These are phyloP conservation scores for Wallacemonas collosoma DNA, from an alignment of 208 protist genomes.

Conservation along the genomic window DNA sequence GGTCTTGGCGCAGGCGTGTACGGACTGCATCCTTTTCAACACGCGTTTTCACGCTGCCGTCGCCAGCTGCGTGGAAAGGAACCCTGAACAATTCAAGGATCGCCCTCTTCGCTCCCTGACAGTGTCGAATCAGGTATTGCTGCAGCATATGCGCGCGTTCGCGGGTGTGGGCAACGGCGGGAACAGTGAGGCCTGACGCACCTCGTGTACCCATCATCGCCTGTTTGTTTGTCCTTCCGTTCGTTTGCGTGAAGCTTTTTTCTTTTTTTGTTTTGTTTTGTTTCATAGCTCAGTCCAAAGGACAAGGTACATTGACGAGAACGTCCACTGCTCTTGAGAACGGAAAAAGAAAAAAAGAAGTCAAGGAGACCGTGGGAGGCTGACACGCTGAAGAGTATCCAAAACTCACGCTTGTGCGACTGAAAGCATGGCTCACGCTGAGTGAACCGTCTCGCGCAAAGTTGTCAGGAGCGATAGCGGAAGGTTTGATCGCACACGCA, in stretches of 20 bases:
- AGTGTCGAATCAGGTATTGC: slow-evolving; percentile 74
- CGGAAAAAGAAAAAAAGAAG: background rate
- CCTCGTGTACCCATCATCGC: background rate
- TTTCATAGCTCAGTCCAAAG: background rate
- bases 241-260: background rate
- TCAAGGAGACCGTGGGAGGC: background rate
- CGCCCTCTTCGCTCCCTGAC: slow-evolving; percentile 51
- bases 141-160: slow-evolving; percentile 83
- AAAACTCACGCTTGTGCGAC: too few relatives aligned
- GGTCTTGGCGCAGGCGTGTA: slow-evolving; percentile 75
- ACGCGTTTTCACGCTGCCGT: slow-evolving; percentile 65
- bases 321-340: background rate
- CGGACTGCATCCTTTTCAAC: slow-evolving; percentile 81
- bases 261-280: slow-evolving; percentile 6
- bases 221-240: background rate
- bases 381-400: background rate
- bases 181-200: slow-evolving; percentile 1
- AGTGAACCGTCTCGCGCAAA: too few relatives aligned
- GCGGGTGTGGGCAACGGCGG: slow-evolving; percentile 30
- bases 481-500: too few relatives aligned
- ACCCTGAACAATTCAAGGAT: slow-evolving; percentile 27
- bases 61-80: slow-evolving; percentile 29
- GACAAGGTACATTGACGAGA: background rate
- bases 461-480: too few relatives aligned
- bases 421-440: too few relatives aligned